phyloP scores from a whole-genome alignment of 192 early-diverging fungal genomes.

The Dimargaris xerosporica region DNA sequence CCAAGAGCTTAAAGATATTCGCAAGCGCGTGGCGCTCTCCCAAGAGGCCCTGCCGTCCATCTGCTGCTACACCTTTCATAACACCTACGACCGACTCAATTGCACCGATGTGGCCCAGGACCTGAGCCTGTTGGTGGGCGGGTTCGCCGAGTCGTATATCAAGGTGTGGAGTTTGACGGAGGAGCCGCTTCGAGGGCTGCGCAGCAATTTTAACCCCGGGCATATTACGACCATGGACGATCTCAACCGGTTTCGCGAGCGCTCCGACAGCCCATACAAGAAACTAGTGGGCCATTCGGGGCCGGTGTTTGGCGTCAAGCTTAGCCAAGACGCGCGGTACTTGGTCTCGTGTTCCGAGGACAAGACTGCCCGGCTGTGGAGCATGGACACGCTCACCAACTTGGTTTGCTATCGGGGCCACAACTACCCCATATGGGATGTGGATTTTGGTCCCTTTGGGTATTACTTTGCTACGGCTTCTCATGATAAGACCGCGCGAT shows the following conservation, averaged over 20 bases:
- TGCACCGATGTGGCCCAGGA: constrained; percentile 76
- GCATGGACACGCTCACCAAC: constrained; percentile 75
- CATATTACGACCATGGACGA: constrained; percentile 38
- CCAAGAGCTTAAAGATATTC: constrained; percentile 30
- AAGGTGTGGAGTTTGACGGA: constrained; percentile 82
- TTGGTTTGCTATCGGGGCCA: constrained; percentile 94
- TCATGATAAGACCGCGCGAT: constrained; percentile 84
- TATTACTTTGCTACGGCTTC: constrained; percentile 95
- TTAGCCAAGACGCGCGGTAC: constrained; percentile 74
- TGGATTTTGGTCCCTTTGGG: constrained; percentile 75
- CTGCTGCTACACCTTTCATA: constrained; percentile 93
- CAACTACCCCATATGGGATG: constrained; percentile 95
- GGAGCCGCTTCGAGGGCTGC: constrained; percentile 49
- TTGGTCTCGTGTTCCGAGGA: constrained; percentile 86
- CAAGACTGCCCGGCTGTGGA: constrained; percentile 91
- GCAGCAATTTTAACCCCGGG: constrained; percentile 39
- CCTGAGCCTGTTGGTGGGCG: constrained; percentile 62
- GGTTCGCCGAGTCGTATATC: constrained; percentile 89
- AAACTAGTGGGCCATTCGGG: constrained; percentile 82
- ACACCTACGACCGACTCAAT: constrained; percentile 71
- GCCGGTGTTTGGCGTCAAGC: constrained; percentile 72
- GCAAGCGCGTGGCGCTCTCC: constrained; percentile 54
- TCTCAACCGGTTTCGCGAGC: constrained; percentile 42
- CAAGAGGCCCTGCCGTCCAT: constrained; percentile 64
- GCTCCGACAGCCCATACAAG: constrained; percentile 35